A percentile compares a stretch with the other conserved stretches of the same genome.
These are phyloP conservation scores for Phytopythium litorale DNA, from an alignment of 352 stramenopile species.

Conservation along the genomic window DNA sequence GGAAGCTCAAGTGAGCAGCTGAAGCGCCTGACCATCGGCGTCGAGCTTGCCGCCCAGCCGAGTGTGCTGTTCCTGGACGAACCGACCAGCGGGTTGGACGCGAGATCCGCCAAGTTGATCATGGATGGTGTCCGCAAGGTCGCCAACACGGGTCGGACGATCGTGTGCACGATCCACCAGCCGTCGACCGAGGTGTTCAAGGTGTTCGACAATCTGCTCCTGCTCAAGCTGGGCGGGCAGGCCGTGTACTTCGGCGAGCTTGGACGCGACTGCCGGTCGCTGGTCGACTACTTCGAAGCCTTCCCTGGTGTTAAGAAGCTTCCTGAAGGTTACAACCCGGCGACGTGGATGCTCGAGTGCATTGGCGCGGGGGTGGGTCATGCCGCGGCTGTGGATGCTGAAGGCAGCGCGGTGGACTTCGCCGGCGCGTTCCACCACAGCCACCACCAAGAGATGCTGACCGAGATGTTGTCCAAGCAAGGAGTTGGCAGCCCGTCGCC, in stretches of 20 bases:
- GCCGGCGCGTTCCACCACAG: slow-evolving; percentile 18
- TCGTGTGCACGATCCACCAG: slow-evolving; percentile 94
- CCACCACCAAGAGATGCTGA: slow-evolving; percentile 9
- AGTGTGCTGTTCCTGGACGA: slow-evolving; percentile 88
- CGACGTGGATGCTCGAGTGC: slow-evolving; percentile 85
- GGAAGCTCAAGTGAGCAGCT: slow-evolving; percentile 31
- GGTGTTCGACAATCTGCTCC: slow-evolving; percentile 74
- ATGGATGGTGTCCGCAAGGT: slow-evolving; percentile 87
- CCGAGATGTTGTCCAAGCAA: slow-evolving; percentile 11
- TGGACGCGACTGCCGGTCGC: slow-evolving; percentile 10
- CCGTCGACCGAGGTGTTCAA: slow-evolving; percentile 83
- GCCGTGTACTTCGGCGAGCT: slow-evolving; percentile 39
- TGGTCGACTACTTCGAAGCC: slow-evolving; percentile 31
- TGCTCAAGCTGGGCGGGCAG: slow-evolving; percentile 44
- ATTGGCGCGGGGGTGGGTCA: slow-evolving; percentile 36
- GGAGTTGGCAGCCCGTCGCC: slow-evolving; percentile 10
- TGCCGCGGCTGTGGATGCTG: not conserved
- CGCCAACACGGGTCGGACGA: slow-evolving; percentile 56
- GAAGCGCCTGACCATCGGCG: slow-evolving; percentile 61
- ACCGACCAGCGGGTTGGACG: slow-evolving; percentile 86
- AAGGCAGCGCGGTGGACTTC: slow-evolving; percentile 18
- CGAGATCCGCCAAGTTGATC: slow-evolving; percentile 80
- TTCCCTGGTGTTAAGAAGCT: slow-evolving; percentile 30
- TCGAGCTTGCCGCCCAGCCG: slow-evolving; percentile 81
- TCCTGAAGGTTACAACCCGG: slow-evolving; percentile 73